A percentile compares a stretch with the other conserved stretches of the same genome.
Conservation (phyloP, 768 basidiomycete species). For the Suillus plorans region DNA sequence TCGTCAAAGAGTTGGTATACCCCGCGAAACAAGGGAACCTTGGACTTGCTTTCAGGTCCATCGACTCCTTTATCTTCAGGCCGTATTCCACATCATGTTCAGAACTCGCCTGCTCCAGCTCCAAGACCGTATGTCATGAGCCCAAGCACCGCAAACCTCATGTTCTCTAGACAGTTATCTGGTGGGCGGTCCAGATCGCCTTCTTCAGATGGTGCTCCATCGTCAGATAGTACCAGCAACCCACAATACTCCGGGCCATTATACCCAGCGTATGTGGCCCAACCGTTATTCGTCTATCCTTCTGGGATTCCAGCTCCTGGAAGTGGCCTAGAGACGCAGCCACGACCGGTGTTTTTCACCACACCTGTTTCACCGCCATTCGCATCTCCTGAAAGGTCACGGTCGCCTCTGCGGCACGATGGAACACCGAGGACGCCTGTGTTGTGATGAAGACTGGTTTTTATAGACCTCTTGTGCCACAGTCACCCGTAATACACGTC, state of each 20-base stretch:
- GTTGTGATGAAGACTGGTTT: neutral
- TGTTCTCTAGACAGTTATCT: slow-evolving; percentile 23
- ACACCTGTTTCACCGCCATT: neutral
- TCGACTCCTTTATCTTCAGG: slow-evolving; percentile 33
- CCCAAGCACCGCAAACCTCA: slow-evolving; percentile 26
- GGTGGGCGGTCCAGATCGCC: slow-evolving; percentile 26
- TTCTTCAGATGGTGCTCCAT: slow-evolving; percentile 28
- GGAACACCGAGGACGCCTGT: neutral
- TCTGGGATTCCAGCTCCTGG: slow-evolving; percentile 32
- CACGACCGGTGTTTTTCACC: slow-evolving; percentile 4
- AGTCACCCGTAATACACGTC: neutral
- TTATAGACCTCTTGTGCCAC: neutral
- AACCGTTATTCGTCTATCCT: slow-evolving; percentile 29
- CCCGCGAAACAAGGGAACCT: slow-evolving; percentile 22
- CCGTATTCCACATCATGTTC: slow-evolving; percentile 20
- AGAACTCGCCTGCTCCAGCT: slow-evolving; percentile 7
- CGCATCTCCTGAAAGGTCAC: slow-evolving; percentile 1
- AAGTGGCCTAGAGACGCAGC: neutral
- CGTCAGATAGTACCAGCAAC: slow-evolving; percentile 33
- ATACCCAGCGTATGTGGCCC: slow-evolving; percentile 29
- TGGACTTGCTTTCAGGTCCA: slow-evolving; percentile 32
- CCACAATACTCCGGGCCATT: slow-evolving; percentile 14
- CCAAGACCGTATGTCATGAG: slow-evolving; percentile 32
- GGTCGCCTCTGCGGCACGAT: neutral
- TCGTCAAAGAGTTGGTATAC: slow-evolving; percentile 30